Base-by-base conservation (phyloP, 2,329 filamentous ascomycete species). In the Elsinoe batatas region DNA sequence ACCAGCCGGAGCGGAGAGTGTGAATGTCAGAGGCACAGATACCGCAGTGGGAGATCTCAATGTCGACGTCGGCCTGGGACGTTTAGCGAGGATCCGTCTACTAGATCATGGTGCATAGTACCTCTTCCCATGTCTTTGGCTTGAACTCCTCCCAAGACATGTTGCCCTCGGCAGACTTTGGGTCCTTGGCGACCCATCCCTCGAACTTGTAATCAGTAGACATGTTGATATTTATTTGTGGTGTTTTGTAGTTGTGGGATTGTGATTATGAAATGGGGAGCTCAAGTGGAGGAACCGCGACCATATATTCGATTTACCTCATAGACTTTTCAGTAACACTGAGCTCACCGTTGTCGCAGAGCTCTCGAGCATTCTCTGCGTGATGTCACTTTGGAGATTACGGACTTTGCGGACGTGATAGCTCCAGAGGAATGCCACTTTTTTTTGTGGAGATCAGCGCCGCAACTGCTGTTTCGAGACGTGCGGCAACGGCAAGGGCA, bases 161-260 rank as follows among this genome's bases (percentile, higher is more conserved):
- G 54, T 78, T 78, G 57, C 79, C 79, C 53, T 79, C 64, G 33
- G 69, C 74, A 11, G 77, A 68, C 57, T 69, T 67, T 32, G 71
- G 62, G 66, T 76, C 75, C 35, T 76, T 72, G 63, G 75, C 79
- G 61, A 80, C 70, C 79, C 79, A 81, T 63, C 79, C 79, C 64
- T 79, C 72, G 64, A 81, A 81, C 56, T 74, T 75, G 67, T 76
- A 76, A 60, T 75, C 68, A 56, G 68, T 64, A 56, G 57, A 56
- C 61, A 62, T 62, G 10, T 17, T 61, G 59, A 53, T 22, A 18
- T 15, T 1, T 18, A 1, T 15, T 17, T 35, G 11, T 22, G 15
- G 44, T 49, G 26, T 12, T 49, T 13, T 30, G 30, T 49, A 11
- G 5, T 12, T 3, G n/a, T n/a, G n/a, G n/a, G n/a, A n/a, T n/a